These are phyloP conservation scores for Talaromyces verruculosus DNA, from an alignment of 2,329 filamentous ascomycete genomes.

Conservation along the genomic window DNA sequence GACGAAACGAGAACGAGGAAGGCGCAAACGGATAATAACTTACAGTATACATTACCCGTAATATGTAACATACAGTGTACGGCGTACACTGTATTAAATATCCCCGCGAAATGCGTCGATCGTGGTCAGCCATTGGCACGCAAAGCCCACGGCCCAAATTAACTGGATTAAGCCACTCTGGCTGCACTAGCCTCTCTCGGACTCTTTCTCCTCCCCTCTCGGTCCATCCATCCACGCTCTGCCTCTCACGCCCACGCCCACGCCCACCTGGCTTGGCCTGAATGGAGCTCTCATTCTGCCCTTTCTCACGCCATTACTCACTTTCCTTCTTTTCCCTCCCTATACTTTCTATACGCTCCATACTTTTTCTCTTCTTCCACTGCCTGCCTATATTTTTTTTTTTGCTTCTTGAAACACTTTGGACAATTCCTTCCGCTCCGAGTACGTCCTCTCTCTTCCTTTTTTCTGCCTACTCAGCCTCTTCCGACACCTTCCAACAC, in stretches of 20 bases:
- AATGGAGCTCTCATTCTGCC: conserved; percentile 24
- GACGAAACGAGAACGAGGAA: background rate
- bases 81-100: background rate
- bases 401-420: background rate
- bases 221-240: conserved; percentile 8
- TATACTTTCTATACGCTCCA: conserved; percentile 21
- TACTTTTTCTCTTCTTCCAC: conserved; percentile 18
- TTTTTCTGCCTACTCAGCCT: background rate
- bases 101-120: conserved; percentile 22
- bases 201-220: conserved; percentile 4
- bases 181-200: conserved; percentile 17
- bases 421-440: conserved; percentile 16
- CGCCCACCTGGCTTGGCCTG: conserved; percentile 6
- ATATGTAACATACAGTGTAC: background rate
- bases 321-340: conserved; percentile 25
- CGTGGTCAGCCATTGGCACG: conserved; percentile 12
- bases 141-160: conserved; percentile 6
- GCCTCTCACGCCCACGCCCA: conserved; percentile 11
- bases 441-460: background rate
- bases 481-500: background rate
- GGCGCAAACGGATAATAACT: conserved; percentile 3
- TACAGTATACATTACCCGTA: background rate
- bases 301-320: conserved; percentile 23
- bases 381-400: conserved; percentile 1
- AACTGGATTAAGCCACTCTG: conserved; percentile 1